Base-by-base conservation (phyloP, 116 monocot species). In the Dioscorea cayenensis region DNA sequence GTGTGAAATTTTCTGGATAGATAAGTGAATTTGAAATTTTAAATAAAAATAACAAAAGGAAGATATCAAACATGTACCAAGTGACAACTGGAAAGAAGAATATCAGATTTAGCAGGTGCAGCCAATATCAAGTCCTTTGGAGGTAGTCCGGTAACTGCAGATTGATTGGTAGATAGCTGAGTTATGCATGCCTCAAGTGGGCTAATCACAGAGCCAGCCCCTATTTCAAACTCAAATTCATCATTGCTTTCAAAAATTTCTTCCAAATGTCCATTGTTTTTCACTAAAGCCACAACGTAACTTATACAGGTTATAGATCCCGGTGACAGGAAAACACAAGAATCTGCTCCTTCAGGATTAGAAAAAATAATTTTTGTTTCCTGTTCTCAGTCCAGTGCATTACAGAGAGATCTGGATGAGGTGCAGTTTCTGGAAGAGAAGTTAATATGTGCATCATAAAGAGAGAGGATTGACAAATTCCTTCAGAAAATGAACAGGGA, bases 221-320 rank as follows among this genome's bases (percentile, higher is more conserved):
- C 97, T 23, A 90, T 55, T 79, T 97, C 97, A 81, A 97, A 97
- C 72, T 93, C 97, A 84, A 97, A 90, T 60, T 86, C 79, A 66
- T 88, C 86, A 29, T 80, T 88, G 43, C 82, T 90, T 70, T 97
- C 93, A 64, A 97, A 49, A 60, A 72, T 22, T 67, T 77, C 37
- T 65, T 75, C 78, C 7, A 74, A 2, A 70, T 59, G 6, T 36
- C 76, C 78, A 25, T 38, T 85, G 66, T 79, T 62, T 60, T 28
- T 74, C 28, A 81, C 71, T 62, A 97, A 86, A 50, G 74, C 35
- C 61, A 86, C 82, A 51, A 73, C 35, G 74, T 86, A 97, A 74
- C 81, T 88, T 59, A 97, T 85, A 73, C 81, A 86, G 14, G 75
- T 66, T 67, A 93, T 69, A 67, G 86, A 97, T 64, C 93, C 93